phyloP scores from a whole-genome alignment of 2,329 filamentous ascomycete genomes.

The Neonectria punicea region DNA sequence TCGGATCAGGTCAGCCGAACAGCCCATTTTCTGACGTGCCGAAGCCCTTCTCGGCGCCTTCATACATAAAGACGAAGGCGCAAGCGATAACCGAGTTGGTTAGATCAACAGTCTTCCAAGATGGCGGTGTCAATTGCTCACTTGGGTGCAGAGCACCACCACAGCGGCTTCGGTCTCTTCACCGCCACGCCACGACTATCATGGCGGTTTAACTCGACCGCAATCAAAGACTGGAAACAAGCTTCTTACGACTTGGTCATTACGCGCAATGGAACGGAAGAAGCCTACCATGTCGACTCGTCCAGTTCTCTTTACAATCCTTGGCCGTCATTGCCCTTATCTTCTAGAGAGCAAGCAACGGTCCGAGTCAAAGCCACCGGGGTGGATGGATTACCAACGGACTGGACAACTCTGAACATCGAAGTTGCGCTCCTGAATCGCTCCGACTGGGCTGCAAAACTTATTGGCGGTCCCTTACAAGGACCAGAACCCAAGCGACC shows the following conservation, averaged over 20 bases:
- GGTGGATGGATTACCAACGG: conserved; percentile 7
- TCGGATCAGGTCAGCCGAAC: not conserved
- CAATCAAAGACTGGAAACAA: not conserved
- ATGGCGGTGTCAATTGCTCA: conserved; percentile 19
- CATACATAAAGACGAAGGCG: not conserved
- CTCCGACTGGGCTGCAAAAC: conserved; percentile 42
- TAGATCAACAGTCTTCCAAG: not conserved
- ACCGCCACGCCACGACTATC: conserved; percentile 28
- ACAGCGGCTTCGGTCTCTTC: conserved; percentile 29
- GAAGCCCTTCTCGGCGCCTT: not conserved
- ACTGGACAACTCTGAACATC: conserved; percentile 29
- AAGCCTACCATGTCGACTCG: conserved; percentile 41
- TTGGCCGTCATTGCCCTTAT: conserved; percentile 51
- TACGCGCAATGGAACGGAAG: conserved; percentile 25
- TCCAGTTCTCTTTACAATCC: conserved; percentile 51
- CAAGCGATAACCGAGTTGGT: not conserved
- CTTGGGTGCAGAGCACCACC: conserved; percentile 31
- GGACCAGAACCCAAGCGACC: conserved; percentile 15
- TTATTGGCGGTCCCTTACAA: conserved; percentile 37
- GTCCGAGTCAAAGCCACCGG: conserved; percentile 47
- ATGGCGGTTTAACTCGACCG: conserved; percentile 26
- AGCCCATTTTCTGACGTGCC: not conserved
- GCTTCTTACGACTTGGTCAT: not conserved
- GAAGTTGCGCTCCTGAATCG: conserved; percentile 46
- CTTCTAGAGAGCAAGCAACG: conserved; percentile 42